Conservation (phyloP, 768 basidiomycete genomes). For the Boletus vermiculosoides region DNA sequence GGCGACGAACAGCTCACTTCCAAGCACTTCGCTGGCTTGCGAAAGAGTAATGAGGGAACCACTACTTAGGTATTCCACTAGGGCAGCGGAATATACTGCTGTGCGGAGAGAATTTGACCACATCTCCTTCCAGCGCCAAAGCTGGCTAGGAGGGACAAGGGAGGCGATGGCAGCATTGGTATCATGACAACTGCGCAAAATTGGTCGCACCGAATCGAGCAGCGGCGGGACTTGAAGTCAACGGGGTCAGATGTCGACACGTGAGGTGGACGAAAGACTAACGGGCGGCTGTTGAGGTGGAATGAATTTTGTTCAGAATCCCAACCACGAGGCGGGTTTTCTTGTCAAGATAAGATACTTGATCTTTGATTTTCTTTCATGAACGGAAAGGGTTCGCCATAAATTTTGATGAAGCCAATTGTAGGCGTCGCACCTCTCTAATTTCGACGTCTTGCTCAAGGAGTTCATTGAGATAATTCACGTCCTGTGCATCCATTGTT, state of each 20-base stretch:
- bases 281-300: conserved; percentile 63
- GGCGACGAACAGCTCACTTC: conserved; percentile 49
- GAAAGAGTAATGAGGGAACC: conserved; percentile 59
- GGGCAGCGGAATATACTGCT: conserved; percentile 61
- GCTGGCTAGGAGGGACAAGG: conserved; percentile 66
- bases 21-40: conserved; percentile 53
- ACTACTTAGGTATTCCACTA: conserved; percentile 62
- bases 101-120: conserved; percentile 71
- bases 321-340: conserved; percentile 71
- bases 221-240: conserved; percentile 54
- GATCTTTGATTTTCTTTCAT: conserved; percentile 74
- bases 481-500: conserved; percentile 54
- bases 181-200: conserved; percentile 53
- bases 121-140: conserved; percentile 85
- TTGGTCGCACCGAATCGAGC: conserved; percentile 54
- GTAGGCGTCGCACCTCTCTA: conserved; percentile 51
- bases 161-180: conserved; percentile 50
- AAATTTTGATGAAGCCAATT: neutral
- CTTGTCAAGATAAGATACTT: conserved; percentile 73
- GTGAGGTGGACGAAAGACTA: conserved; percentile 26
- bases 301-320: conserved; percentile 77
- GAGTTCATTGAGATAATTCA: conserved; percentile 55
- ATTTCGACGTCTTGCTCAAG: conserved; percentile 64
- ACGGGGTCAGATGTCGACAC: conserved; percentile 9
- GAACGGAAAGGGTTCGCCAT: conserved; percentile 1